These are phyloP conservation scores for Fusarium sp. DNA, from an alignment of 2,329 filamentous ascomycete genomes.

Conservation along the genomic window DNA sequence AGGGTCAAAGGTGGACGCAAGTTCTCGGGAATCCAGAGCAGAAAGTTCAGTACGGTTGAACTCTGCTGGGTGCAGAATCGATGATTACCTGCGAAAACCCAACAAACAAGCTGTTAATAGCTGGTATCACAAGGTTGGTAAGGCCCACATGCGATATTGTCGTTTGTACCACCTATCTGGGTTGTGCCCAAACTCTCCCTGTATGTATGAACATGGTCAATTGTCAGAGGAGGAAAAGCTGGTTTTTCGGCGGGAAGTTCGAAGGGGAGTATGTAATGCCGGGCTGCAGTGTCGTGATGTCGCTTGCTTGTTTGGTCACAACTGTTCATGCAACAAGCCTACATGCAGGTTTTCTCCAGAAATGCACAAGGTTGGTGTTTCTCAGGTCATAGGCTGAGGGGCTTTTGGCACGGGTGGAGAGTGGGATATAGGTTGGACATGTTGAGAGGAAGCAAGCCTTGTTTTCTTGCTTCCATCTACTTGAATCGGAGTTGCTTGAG, in stretches of 20 bases:
- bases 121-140: not conserved
- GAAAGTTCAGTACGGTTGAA: not conserved
- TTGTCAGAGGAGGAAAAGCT: not conserved
- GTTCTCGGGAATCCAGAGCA: not conserved
- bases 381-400: not conserved
- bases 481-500: not conserved
- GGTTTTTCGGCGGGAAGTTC: not conserved
- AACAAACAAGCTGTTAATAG: not conserved
- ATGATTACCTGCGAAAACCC: not conserved
- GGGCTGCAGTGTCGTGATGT: not conserved
- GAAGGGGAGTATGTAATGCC: not conserved
- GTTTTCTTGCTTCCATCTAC: not conserved
- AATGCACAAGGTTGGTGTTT: not conserved
- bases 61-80: not conserved
- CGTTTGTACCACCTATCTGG: not conserved
- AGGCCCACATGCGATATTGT: not conserved
- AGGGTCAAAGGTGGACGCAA: not conserved
- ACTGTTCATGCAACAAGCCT: not conserved
- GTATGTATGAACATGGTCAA: not conserved
- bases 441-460: not conserved
- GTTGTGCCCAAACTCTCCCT: not conserved
- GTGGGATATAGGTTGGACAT: not conserved
- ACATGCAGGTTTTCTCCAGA: not conserved
- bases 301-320: not conserved
- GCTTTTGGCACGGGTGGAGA: fast-evolving